These are phyloP conservation scores for Naganishia kalamii DNA, from an alignment of 768 basidiomycete genomes.

Conservation along the genomic window DNA sequence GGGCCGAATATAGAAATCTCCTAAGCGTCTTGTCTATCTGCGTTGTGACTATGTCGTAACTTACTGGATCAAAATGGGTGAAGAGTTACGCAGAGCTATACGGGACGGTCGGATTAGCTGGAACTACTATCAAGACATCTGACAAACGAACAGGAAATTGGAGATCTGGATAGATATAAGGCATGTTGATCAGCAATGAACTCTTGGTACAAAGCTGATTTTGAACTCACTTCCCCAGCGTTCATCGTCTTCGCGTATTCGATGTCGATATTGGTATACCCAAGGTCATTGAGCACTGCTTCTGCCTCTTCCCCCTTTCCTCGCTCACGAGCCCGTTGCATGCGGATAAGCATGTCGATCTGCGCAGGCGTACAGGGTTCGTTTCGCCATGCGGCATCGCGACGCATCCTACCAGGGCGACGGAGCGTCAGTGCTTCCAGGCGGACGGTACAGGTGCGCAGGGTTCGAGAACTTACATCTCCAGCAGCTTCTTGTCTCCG, in stretches of 20 bases:
- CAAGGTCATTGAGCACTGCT: background rate
- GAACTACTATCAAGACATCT: too few relatives aligned
- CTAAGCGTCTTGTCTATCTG: too few relatives aligned
- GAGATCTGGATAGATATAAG: background rate
- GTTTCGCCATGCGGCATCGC: background rate
- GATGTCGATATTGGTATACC: too few relatives aligned
- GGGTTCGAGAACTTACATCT: background rate
- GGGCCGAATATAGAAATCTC: too few relatives aligned
- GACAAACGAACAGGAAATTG: background rate
- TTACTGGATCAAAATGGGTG: background rate
- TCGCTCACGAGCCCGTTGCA: background rate
- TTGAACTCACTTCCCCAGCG: background rate
- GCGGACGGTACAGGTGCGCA: too few relatives aligned
- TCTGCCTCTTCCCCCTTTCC: background rate
- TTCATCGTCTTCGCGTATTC: background rate
- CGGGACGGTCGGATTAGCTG: background rate
- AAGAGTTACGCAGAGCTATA: background rate
- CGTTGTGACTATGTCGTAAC: too few relatives aligned
- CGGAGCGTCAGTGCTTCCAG: background rate
- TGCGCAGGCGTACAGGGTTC: background rate
- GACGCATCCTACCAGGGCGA: background rate
- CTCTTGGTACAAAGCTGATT: background rate
- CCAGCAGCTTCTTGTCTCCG: background rate
- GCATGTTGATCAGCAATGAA: background rate
- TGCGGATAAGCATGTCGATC: slow-evolving; percentile 1